These are phyloP conservation scores for Quercus aquifolioides DNA, from an alignment of 306 rosid genomes.

Conservation along the genomic window DNA sequence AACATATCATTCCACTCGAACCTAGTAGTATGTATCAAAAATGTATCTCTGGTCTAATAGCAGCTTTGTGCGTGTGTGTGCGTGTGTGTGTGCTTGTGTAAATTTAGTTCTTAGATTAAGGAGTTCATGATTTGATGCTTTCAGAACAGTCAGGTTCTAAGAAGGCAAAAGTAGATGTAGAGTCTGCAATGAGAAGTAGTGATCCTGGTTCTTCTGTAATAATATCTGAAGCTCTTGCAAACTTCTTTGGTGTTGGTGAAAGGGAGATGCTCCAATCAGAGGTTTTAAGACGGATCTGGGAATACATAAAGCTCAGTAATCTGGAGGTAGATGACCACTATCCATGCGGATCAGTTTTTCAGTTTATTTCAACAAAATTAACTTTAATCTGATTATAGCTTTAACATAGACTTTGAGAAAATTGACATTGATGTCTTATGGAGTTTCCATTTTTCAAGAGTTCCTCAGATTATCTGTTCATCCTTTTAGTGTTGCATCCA, in stretches of 20 bases:
- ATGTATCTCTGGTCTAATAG: background rate
- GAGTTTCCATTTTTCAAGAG: background rate
- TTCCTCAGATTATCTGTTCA: background rate
- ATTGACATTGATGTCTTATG: background rate
- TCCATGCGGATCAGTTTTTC: background rate
- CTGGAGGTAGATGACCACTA: constrained; percentile 49
- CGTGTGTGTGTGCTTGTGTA: background rate
- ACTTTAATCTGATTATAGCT: too few species aligned
- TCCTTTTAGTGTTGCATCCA: background rate
- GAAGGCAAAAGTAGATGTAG: constrained; percentile 54
- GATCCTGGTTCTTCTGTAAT: constrained; percentile 52
- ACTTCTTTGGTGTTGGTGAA: constrained; percentile 61
- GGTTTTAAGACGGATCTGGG: constrained; percentile 79
- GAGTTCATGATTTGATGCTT: constrained; percentile 36
- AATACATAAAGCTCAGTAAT: constrained; percentile 65
- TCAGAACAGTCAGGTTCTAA: constrained; percentile 64
- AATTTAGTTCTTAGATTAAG: constrained; percentile 16
- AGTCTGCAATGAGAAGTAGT: constrained; percentile 40
- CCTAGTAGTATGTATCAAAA: constrained; percentile 48
- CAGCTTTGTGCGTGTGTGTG: background rate
- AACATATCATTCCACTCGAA: constrained; percentile 61
- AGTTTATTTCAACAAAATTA: background rate
- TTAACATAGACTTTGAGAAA: background rate
- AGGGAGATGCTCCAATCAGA: constrained; percentile 85
- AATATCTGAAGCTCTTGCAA: constrained; percentile 80